Evolutionary conservation across 1,139 yeast species (phyloP).

Genomic region (Pichia sp.): DNA sequence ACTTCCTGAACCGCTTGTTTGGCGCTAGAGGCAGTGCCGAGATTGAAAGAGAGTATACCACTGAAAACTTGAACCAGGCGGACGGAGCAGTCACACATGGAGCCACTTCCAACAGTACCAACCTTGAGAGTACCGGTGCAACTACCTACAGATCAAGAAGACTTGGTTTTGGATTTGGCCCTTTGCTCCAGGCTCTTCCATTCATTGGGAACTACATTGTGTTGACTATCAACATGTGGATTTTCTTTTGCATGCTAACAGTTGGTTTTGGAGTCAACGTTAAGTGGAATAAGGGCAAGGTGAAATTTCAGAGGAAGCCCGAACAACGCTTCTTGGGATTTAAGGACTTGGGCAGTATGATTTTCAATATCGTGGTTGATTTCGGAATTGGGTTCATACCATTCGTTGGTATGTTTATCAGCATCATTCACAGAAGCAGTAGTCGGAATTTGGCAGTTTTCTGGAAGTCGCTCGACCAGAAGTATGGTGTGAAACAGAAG

Average conservation of each 20-base stretch:
- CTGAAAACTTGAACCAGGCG: not conserved
- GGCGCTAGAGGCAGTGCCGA: slow-evolving; percentile 6
- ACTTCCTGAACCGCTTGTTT: slow-evolving; percentile 10
- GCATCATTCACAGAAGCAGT: slow-evolving; percentile 68
- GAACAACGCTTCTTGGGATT: slow-evolving; percentile 1
- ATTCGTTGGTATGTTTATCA: slow-evolving; percentile 64
- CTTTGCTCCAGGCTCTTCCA: slow-evolving; percentile 67
- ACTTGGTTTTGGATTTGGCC: slow-evolving; percentile 63
- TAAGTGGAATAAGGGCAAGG: not conserved
- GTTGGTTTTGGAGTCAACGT: slow-evolving; percentile 49
- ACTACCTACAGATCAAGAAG: slow-evolving; percentile 9
- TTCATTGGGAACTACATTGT: slow-evolving; percentile 29
- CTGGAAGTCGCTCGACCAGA: slow-evolving; percentile 14
- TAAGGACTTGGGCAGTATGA: slow-evolving; percentile 46
- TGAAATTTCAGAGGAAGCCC: not conserved
- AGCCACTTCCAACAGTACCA: not conserved
- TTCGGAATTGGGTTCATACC: slow-evolving; percentile 71
- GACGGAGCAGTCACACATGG: not conserved
- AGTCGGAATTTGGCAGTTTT: slow-evolving; percentile 48
- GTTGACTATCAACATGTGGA: slow-evolving; percentile 40
- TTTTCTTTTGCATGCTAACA: slow-evolving; percentile 48
- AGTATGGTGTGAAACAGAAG: slow-evolving; percentile 1
- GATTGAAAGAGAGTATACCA: slow-evolving; percentile 1
- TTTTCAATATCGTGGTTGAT: slow-evolving; percentile 59
- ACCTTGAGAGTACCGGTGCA: not conserved